Conservation (phyloP, 768 basidiomycete genomes). For the Pleurotus citrinopileatus region DNA sequence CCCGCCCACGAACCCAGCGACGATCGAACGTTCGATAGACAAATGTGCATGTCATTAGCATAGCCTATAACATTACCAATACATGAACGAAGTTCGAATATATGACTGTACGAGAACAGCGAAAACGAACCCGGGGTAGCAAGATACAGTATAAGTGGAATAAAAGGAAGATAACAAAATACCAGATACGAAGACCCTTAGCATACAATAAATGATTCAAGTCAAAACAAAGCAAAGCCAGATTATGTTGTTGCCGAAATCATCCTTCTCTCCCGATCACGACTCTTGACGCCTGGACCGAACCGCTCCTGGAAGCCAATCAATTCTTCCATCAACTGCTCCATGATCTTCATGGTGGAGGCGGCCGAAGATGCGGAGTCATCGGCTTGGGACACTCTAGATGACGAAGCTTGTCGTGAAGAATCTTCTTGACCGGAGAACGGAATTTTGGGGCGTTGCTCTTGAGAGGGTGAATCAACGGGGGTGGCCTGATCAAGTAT, state of each 20-base stretch:
- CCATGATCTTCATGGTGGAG: conserved; percentile 79
- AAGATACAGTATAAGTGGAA: background rate
- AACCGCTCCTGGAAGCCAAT: conserved; percentile 88
- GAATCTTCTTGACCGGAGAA: background rate
- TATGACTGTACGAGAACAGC: background rate
- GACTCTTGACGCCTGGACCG: conserved; percentile 50
- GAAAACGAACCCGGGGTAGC: background rate
- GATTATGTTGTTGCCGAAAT: conserved; percentile 25
- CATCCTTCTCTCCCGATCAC: conserved; percentile 51
- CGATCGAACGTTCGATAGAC: background rate
- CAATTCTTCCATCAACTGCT: conserved; percentile 86
- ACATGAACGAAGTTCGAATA: conserved; percentile 1
- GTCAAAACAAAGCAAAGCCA: conserved; percentile 4
- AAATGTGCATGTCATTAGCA: background rate
- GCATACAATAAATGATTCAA: conserved; percentile 8
- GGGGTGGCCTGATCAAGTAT: conserved; percentile 22
- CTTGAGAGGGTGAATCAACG: background rate
- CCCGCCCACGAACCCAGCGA: no score
- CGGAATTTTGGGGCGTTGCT: background rate
- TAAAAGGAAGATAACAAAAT: background rate
- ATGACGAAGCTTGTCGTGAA: background rate
- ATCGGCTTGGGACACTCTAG: background rate
- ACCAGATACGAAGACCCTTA: background rate
- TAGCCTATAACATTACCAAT: background rate
- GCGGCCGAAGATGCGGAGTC: conserved; percentile 3